Evolutionary conservation across 371 early-diverging fungal species (phyloP).

Genomic region (Rhizopus delemar): DNA sequence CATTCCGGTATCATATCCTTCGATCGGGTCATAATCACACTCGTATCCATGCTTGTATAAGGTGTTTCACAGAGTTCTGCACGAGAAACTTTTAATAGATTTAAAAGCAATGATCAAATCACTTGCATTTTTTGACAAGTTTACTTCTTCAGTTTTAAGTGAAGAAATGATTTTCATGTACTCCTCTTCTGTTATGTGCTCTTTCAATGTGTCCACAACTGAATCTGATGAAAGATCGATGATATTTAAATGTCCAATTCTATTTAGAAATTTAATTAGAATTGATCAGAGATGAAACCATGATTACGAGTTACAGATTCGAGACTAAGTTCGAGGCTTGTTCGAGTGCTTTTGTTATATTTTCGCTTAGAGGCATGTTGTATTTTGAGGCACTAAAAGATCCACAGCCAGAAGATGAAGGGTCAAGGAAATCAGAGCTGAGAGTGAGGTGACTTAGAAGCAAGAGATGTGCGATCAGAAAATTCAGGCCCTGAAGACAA

Average conservation of each 20-base stretch:
- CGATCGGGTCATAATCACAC: conserved; percentile 8
- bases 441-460: not conserved
- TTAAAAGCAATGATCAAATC: conserved; percentile 8
- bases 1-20: conserved; percentile 12
- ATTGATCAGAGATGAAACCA: conserved; percentile 8
- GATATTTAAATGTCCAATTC: conserved; percentile 5
- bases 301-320: conserved; percentile 4
- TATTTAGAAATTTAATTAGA: conserved; percentile 6
- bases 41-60: conserved; percentile 14
- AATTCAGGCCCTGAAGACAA: not conserved
- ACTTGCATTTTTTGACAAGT: conserved; percentile 8
- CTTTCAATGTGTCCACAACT: conserved; percentile 5
- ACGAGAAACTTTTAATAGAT: conserved; percentile 11
- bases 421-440: not conserved
- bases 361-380: conserved; percentile 4
- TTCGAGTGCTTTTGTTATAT: conserved; percentile 7
- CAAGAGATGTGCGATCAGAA: conserved; percentile 3
- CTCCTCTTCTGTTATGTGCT: conserved; percentile 3
- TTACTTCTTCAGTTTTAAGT: conserved; percentile 7
- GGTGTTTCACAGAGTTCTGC: conserved; percentile 11
- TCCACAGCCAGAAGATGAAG: conserved; percentile 1
- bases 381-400: too few species aligned
- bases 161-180: not conserved
- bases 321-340: conserved; percentile 3
- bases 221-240: conserved; percentile 6